phyloP scores from a whole-genome alignment of 148 eudicot genomes.

The Hydrangea macrophylla region DNA sequence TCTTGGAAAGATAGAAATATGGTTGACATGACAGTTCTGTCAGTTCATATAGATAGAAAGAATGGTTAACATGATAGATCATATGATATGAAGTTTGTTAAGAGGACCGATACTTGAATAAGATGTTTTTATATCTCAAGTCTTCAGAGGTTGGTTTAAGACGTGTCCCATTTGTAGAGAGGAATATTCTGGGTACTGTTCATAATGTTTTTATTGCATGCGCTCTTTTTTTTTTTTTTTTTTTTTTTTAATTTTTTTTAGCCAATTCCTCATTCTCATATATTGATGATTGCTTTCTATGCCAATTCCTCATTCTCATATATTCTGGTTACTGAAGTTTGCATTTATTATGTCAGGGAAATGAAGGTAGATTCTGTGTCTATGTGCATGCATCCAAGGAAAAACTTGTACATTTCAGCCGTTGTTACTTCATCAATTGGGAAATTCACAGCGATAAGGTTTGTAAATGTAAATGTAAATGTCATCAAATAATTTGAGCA shows the following conservation, averaged over 20 bases:
- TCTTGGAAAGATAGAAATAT: no score
- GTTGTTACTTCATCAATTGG: slow-evolving; percentile 55
- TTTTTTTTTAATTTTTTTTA: no score
- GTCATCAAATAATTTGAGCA: no score
- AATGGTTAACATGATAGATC: no score
- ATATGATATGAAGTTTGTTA: no score
- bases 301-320: not conserved
- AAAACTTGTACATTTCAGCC: slow-evolving; percentile 63
- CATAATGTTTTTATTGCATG: not conserved
- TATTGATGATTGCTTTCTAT: no score
- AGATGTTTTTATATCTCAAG: no score
- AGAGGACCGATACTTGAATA: no score
- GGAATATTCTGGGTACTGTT: not conserved
- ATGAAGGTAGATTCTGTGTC: slow-evolving; percentile 77
- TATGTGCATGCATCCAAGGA: slow-evolving; percentile 78
- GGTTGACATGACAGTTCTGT: no score
- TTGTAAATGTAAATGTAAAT: slow-evolving; percentile 11
- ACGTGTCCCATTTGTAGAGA: not conserved
- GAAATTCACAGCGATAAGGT: slow-evolving; percentile 79
- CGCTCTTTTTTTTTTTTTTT: no score
- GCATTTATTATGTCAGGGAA: slow-evolving; percentile 56
- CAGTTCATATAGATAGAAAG: no score
- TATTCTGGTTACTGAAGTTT: not conserved
- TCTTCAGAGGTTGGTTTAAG: no score
- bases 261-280: not conserved